phyloP scores from a whole-genome alignment of 352 stramenopile species.

The Labyrinthula sp. region DNA sequence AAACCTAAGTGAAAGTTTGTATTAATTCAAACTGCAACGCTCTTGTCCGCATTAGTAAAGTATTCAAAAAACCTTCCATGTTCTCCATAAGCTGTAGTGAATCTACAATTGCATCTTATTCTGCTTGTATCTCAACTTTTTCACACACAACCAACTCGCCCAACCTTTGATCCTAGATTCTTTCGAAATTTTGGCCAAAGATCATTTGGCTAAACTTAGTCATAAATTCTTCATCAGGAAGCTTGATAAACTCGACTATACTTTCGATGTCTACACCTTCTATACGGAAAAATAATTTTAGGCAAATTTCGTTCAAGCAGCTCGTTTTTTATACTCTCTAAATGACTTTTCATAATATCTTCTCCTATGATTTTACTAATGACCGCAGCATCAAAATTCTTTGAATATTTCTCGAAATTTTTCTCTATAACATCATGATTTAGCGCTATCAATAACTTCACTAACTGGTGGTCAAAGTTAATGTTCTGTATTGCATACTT shows the following conservation, averaged over 20 bases:
- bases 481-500: slow-evolving; percentile 92
- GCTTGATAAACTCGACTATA: slow-evolving; percentile 86
- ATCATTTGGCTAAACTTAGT: slow-evolving; percentile 98
- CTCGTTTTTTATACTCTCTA: slow-evolving; percentile 85
- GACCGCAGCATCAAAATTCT: no score
- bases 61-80: no score
- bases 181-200: slow-evolving; percentile 91
- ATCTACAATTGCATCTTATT: no score
- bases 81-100: no score
- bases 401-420: slow-evolving; percentile 62
- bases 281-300: slow-evolving; percentile 89
- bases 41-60: no score
- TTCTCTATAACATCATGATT: slow-evolving; percentile 74
- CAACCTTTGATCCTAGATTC: slow-evolving; percentile 94
- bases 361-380: slow-evolving; percentile 50
- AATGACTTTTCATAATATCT: slow-evolving; percentile 67
- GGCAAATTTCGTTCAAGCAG: slow-evolving; percentile 94
- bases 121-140: no score
- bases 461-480: slow-evolving; percentile 75
- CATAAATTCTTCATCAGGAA: slow-evolving; percentile 48
- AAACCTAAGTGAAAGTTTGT: no score
- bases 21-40: no score
- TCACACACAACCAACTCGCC: slow-evolving; percentile 82
- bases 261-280: slow-evolving; percentile 73
- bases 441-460: slow-evolving; percentile 81